These are phyloP conservation scores for Colletotrichum sp. DNA, from an alignment of 2,329 filamentous ascomycete genomes.

Conservation along the genomic window DNA sequence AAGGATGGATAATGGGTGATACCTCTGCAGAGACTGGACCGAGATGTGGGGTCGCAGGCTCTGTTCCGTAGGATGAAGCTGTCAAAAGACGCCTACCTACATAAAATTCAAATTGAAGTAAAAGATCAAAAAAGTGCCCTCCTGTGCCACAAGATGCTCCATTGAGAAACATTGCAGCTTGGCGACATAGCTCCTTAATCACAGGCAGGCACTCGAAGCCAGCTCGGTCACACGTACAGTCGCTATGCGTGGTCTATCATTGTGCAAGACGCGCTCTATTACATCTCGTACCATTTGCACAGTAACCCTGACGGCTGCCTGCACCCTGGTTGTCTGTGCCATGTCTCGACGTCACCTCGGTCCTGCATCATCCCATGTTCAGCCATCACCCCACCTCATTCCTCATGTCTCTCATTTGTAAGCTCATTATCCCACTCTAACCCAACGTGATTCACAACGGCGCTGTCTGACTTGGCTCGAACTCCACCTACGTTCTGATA, in stretches of 20 bases:
- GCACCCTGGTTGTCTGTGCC: background rate
- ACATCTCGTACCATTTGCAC: background rate
- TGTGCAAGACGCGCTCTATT: background rate
- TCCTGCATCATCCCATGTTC: background rate
- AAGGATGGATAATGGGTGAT: constrained; percentile 31
- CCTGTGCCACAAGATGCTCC: background rate
- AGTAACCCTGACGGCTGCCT: background rate
- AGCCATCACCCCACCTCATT: background rate
- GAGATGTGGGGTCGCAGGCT: background rate
- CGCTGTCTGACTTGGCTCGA: background rate
- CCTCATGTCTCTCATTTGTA: background rate
- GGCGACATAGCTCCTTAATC: background rate
- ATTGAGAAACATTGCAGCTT: background rate
- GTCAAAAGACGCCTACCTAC: constrained; percentile 14
- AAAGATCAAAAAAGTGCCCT: background rate
- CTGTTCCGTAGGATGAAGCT: constrained; percentile 5
- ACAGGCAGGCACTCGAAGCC: background rate
- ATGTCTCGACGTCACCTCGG: background rate
- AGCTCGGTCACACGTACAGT: background rate
- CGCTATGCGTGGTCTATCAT: background rate
- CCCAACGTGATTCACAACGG: background rate
- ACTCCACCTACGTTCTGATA: background rate
- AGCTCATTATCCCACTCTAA: background rate
- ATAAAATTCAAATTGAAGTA: constrained; percentile 14
- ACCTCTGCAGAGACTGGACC: constrained; percentile 13